Evolutionary conservation across 208 protist genomes (phyloP).

Genomic region (Entamoeba dispar): DNA sequence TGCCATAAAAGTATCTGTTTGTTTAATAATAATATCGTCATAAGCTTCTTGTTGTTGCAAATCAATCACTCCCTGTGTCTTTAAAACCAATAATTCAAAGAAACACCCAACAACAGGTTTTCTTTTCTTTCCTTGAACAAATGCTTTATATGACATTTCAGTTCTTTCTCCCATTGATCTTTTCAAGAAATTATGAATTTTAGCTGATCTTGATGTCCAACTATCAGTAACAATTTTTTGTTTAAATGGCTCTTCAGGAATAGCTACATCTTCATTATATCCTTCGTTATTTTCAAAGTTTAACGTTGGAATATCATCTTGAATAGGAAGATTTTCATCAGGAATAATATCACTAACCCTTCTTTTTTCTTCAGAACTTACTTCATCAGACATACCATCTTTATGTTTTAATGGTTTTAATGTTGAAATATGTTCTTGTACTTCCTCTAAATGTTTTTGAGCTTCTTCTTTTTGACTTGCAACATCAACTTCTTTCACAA

Average conservation of each 20-base stretch:
- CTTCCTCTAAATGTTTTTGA: background rate
- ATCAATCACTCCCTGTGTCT: constrained; percentile 30
- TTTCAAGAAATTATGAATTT: background rate
- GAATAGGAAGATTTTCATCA: background rate
- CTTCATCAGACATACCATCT: background rate
- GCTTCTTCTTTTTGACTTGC: background rate
- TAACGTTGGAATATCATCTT: background rate
- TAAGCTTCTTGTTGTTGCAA: constrained; percentile 32
- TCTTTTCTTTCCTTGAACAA: constrained; percentile 12
- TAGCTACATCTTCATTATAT: background rate
- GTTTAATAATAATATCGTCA: constrained; percentile 30
- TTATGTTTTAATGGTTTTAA: background rate
- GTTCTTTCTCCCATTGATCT: background rate
- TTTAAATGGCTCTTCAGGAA: constrained; percentile 22
- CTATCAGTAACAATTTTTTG: constrained; percentile 13
- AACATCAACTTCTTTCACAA: background rate
- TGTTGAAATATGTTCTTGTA: too few species aligned
- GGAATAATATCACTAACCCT: background rate
- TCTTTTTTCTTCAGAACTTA: background rate
- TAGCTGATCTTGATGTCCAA: constrained; percentile 5
- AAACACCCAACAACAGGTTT: constrained; percentile 30
- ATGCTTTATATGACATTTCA: background rate
- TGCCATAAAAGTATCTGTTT: constrained; percentile 12
- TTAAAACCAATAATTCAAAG: constrained; percentile 40
- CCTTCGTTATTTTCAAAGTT: background rate